Base-by-base conservation (phyloP, 495 filamentous ascomycete species). In the Tuber umbilicatum region DNA sequence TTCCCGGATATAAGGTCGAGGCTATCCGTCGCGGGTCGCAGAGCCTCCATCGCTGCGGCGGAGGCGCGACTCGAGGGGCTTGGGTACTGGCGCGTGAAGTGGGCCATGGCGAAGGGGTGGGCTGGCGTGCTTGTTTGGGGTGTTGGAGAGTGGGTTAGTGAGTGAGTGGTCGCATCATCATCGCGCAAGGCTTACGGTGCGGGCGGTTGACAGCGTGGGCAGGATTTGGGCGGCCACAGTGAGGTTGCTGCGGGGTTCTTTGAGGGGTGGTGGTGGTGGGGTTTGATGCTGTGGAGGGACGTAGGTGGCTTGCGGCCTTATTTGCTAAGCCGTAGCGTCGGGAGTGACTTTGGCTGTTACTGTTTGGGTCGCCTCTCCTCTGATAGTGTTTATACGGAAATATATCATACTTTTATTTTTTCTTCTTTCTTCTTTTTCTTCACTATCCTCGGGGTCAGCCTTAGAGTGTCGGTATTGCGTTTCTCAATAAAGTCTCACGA, bases 401-500 rank as follows among this genome's bases (percentile, higher is more conserved):
- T n/a, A 10, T 50, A 9, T 50, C 23, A 6, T 1, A 12, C 2
- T n/a, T n/a, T 50, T 2, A 9, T n/a, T n/a, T n/a, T 23, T n/a
- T 50, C 21, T n/a, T n/a, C n/a, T n/a, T n/a, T n/a, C n/a, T n/a
- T n/a, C n/a, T n/a, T n/a, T n/a, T n/a, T n/a, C n/a, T n/a, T n/a
- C 5, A 19, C 5, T 6, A n/a, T n/a, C 7, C 23, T 2, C 0
- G 23, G 4, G 23, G 23, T 12, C 7, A n/a, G 1, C 7, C 47
- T 47, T n/a, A 2, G 47, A 9, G 21, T n/a, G 9, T 9, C n/a
- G 23, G 21, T n/a, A 23, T 9, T 50, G 23, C 23, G 7, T 50
- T 50, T n/a, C 47, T 12, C 6, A 2, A n/a, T 7, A 10, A 0
- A 7, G 5, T 0, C 0, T 10, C 6, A 10, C 2, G 6, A n/a